These are phyloP conservation scores for Creolimax fragrantissima DNA, from an alignment of 78 protist species.

Conservation along the genomic window DNA sequence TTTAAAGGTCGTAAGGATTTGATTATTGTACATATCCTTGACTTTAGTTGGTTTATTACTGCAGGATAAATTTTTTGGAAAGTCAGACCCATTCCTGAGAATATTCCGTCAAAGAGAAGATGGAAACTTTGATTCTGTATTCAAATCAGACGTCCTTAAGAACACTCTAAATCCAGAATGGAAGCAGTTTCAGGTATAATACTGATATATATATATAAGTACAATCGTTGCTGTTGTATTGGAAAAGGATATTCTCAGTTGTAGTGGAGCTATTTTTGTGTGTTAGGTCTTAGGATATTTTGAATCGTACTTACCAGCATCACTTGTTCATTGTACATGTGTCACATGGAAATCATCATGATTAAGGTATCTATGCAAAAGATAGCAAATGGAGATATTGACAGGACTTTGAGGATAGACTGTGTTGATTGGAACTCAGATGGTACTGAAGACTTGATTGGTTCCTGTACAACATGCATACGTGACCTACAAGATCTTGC, in stretches of 20 bases:
- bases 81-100: not conserved
- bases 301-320: no score
- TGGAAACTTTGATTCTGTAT: not conserved
- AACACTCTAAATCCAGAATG: not conserved
- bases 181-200: not conserved
- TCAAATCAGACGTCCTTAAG: not conserved
- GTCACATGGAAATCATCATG: no score
- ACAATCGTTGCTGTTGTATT: no score
- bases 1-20: no score
- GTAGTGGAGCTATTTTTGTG: no score
- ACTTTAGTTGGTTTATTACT: no score
- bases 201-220: no score
- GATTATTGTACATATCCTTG: no score
- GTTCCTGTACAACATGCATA: not conserved
- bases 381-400: not conserved
- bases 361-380: not conserved
- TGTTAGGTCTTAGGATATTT: no score
- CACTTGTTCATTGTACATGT: no score
- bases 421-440: not conserved
- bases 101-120: not conserved
- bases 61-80: not conserved
- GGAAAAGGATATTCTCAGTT: no score
- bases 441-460: not conserved
- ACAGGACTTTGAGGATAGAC: not conserved
- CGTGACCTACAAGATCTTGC: not conserved